Conservation (phyloP, 2,329 filamentous ascomycete species). For the Scedosporium minutisporum region DNA sequence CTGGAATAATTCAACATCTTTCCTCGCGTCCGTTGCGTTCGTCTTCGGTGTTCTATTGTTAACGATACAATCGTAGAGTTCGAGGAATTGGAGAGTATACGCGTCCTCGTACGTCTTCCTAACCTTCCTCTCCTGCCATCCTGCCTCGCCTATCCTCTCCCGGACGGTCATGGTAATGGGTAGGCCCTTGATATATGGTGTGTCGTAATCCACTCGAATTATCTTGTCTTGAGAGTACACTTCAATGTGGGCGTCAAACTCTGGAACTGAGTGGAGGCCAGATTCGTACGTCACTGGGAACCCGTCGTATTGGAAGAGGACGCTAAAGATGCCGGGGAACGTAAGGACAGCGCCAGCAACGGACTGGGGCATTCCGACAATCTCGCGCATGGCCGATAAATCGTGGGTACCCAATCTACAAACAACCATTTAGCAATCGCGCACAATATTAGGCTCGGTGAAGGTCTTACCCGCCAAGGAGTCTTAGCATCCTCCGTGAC, state of each 20-base stretch:
- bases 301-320: constrained; percentile 31
- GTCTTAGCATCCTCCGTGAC: constrained; percentile 16
- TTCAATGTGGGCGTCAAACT: constrained; percentile 42
- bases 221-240: constrained; percentile 45
- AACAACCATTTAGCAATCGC: neutral
- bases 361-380: constrained; percentile 32
- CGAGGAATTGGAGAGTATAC: constrained; percentile 26
- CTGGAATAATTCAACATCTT: constrained; percentile 21
- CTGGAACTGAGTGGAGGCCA: constrained; percentile 41
- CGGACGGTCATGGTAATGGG: constrained; percentile 37
- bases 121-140: constrained; percentile 27
- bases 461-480: constrained; percentile 15
- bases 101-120: constrained; percentile 34
- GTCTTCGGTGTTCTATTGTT: constrained; percentile 17
- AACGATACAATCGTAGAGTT: constrained; percentile 20
- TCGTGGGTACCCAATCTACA: constrained; percentile 38
- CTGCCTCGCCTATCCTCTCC: constrained; percentile 28
- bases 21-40: constrained; percentile 16
- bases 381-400: constrained; percentile 40
- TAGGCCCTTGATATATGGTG: constrained; percentile 47
- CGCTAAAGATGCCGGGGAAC: constrained; percentile 22
- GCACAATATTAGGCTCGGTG: neutral
- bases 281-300: constrained; percentile 49
- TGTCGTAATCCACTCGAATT: constrained; percentile 44
- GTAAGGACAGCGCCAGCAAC: constrained; percentile 23